Evolutionary conservation across 139 green algal genomes (phyloP).

Genomic region (Chlamydomonas applanata): DNA sequence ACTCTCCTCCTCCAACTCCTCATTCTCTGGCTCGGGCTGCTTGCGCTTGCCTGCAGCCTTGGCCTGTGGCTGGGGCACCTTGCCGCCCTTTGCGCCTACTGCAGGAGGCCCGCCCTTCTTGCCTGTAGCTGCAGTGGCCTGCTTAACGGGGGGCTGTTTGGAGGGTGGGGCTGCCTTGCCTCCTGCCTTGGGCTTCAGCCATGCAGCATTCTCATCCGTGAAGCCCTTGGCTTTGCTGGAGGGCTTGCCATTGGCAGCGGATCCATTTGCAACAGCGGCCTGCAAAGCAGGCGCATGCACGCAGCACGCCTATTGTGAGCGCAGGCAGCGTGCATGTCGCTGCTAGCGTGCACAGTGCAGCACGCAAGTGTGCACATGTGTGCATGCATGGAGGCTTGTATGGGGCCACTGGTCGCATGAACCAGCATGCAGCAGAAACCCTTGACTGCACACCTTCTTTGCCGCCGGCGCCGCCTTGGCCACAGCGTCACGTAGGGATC

Average conservation of each 20-base stretch:
- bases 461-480: conserved; percentile 3
- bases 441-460: background rate
- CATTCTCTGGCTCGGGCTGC: conserved; percentile 25
- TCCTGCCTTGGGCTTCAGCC: conserved; percentile 63
- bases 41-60: conserved; percentile 14
- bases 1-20: background rate
- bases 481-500: background rate
- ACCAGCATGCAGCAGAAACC: no score
- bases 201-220: conserved; percentile 69
- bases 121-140: background rate
- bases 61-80: background rate
- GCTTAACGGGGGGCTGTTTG: background rate
- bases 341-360: no score
- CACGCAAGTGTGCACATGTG: no score
- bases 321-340: background rate
- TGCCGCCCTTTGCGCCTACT: background rate
- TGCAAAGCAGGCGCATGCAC: background rate
- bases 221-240: conserved; percentile 44
- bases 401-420: no score
- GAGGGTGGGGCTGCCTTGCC: background rate
- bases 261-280: background rate
- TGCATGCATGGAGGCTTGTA: no score
- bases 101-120: background rate
- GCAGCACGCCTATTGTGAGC: background rate
- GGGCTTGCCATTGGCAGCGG: background rate